Conservation (phyloP, 129 eudicot genomes). For the Centella asiatica region DNA sequence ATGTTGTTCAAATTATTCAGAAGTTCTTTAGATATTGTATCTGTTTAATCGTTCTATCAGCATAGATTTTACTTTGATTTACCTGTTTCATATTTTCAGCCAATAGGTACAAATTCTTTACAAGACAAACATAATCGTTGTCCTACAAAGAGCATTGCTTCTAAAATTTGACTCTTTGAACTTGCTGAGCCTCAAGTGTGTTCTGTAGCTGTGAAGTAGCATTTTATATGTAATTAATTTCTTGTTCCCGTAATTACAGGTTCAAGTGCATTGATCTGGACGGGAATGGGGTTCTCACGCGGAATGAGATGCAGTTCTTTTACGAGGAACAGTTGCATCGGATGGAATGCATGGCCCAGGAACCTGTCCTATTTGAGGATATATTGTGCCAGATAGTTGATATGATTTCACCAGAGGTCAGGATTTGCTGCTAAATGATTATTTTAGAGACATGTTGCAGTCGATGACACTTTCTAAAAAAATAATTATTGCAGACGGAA, state of each 20-base stretch:
- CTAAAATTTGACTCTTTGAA: not conserved
- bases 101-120: no score
- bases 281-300: slow-evolving; percentile 47
- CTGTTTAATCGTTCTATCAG: no score
- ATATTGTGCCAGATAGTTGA: slow-evolving; percentile 52
- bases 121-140: no score
- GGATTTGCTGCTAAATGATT: not conserved
- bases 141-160: not conserved
- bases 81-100: no score
- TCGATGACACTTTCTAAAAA: not conserved
- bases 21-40: no score
- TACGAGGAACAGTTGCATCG: slow-evolving; percentile 60
- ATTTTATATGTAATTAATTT: not conserved
- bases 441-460: not conserved
- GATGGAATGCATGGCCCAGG: slow-evolving; percentile 69
- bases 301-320: slow-evolving; percentile 53
- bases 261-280: slow-evolving; percentile 61
- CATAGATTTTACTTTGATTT: no score
- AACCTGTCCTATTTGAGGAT: slow-evolving; percentile 55
- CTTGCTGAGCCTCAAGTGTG: no score
- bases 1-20: no score
- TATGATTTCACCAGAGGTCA: slow-evolving; percentile 54
- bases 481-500: slow-evolving; percentile 27
- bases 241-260: slow-evolving; percentile 18
- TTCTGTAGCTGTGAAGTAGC: not conserved